These are phyloP conservation scores for Podaxis pistillaris DNA, from an alignment of 768 basidiomycete genomes.

Conservation along the genomic window DNA sequence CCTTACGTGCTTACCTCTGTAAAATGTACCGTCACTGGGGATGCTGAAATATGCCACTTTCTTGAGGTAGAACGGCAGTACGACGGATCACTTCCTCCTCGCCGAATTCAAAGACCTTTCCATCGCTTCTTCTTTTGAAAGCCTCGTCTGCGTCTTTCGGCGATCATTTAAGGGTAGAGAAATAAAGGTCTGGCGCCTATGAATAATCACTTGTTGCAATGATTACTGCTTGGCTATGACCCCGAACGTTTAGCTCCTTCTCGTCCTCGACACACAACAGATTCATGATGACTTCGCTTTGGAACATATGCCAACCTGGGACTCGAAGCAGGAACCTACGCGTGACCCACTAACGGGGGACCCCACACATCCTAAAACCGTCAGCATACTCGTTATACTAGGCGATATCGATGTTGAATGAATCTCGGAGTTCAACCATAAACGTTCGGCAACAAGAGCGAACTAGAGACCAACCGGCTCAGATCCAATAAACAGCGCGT, in stretches of 20 bases:
- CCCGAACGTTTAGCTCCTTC: not conserved
- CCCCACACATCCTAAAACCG: not conserved
- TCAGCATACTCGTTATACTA: not conserved
- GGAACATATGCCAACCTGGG: no score
- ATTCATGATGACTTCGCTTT: no score
- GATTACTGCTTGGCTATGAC: not conserved
- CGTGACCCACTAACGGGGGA: not conserved
- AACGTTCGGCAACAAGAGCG: not conserved
- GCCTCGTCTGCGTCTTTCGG: no score
- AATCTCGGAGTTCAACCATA: not conserved
- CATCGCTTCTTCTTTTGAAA: no score
- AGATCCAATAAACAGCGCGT: not conserved
- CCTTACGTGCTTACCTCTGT: no score
- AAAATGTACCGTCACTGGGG: no score
- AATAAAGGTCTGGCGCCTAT: not conserved
- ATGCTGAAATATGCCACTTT: no score
- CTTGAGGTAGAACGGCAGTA: no score
- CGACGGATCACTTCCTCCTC: no score
- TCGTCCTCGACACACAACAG: not conserved
- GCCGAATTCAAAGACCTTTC: no score
- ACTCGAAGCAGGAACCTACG: not conserved
- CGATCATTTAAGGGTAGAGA: no score
- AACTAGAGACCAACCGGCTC: constrained; percentile 1
- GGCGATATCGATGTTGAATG: not conserved
- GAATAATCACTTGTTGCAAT: not conserved